Evolutionary conservation across 2,329 filamentous ascomycete genomes (phyloP), one percentile per base, ranked within the genome.

Genomic region (Fusarium sp.): DNA sequence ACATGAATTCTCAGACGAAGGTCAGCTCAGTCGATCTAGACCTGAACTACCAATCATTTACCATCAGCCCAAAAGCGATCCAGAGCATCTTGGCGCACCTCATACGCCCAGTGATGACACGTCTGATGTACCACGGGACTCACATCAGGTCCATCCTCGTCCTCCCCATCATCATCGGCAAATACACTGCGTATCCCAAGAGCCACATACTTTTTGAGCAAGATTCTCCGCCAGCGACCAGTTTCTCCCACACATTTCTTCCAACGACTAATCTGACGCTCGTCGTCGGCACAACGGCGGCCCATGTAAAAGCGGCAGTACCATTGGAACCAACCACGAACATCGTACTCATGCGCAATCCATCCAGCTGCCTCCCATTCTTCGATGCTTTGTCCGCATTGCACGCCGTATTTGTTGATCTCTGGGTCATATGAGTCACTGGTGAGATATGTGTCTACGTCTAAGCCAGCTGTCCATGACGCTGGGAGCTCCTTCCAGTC

Each of bases 241-340:
- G 53, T 65, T 3, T 59, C 62, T 1, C 62, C 62, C 10, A 65
- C 62, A 8, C 62, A 65, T 16, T 65, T 65, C 38, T 53, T 65
- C 62, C 62, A 65, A 2, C 62, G 62, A n/a, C 60, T 59, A n/a
- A 65, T 65, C 10, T 65, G 62, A 0, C 62, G 60, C 31, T 65
- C 60, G 0, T 65, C 62, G 33, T 65, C 62, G 1, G 11, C 11
- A 2, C 62, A 65, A 2, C 62, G 62, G 2, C 62, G 62, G 1
- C 62, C 62, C 62, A 65, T 65, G 45, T 60, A 65, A 2, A 52
- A 65, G 0, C 62, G 62, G 4, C 62, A 65, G 18, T 65, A 65
- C 62, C 62, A 65, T 6, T 65, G 62, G 12, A 65, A 65, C 62
- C 62, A 65, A 0, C 62, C 62, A 15, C 62, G 13, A 2, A 65